Evolutionary conservation across 2,329 filamentous ascomycete genomes (phyloP), one percentile per base, ranked within the genome.

Genomic region (Cryphonectria naterciae): DNA sequence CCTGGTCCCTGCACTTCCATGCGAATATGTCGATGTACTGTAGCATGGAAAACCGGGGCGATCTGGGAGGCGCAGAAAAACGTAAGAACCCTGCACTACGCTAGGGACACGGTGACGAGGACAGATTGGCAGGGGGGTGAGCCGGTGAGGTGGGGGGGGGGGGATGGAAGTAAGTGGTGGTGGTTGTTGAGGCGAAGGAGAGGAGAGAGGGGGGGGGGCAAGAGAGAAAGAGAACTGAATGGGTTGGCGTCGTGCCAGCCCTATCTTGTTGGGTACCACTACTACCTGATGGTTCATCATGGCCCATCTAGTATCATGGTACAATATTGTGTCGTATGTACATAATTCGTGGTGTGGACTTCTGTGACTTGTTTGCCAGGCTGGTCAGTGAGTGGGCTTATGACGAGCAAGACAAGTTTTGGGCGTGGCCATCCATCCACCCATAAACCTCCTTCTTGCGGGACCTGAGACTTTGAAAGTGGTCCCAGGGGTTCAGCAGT

Each of bases 51-150:
- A 68, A 72, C 67, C 37, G 70, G 72, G 72, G 70, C 66, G 65
- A 72, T 72, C 72, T 72, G 60, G 61, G 65, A 73, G 70, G 58
- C 70, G 70, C 72, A 73, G 69, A 58, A 64, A 67, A 67, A 54
- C 58, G 2, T 52, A 54, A 67, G 58, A 68, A 64, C 70, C 72
- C 67, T 73, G 70, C 65, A 71, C 56, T 1, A 46, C 65, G 69
- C 71, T 72, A 72, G 71, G 39, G 52, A 64, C 67, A 64, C 65
- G 61, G 62, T 68, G 68, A 72, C 70, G 66, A 69, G 46, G 63
- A 67, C 72, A 73, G 70, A 72, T 70, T 70, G 72, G 72, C 67
- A 67, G 37, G 61, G 65, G 56, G 52, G 49, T 54, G 49, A 41
- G 52, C 52, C 52, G 35, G 52, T 65, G 35, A 43, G 22, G 69